Evolutionary conservation across 148 eudicot species (phyloP), one percentile per base, ranked within the genome.

Genomic region (Camellia lanceoleosa): DNA sequence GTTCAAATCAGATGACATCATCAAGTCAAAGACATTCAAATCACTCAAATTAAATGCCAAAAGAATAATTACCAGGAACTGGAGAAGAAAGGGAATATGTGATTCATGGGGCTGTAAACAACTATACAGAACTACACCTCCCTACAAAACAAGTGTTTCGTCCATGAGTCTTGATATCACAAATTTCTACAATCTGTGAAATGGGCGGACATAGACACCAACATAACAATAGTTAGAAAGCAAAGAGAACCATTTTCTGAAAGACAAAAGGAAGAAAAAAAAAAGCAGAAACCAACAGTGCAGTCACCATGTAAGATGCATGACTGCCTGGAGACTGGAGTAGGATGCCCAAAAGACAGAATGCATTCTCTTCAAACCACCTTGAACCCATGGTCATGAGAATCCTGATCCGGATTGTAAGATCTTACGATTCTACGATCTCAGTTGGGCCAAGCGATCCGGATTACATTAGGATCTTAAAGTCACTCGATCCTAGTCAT

Each of bases 21-120:
- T 10, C 16, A 14, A 68, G 16, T 68, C 19, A 42, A 23, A 65
- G 69, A 30, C 8, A 68, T 42, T 68, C 43, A 42, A 42, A 18
- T 46, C n/a, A 11, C 18, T 13, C 18, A 67, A 41, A 67, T 43
- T 41, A 67, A 23, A 68, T 9, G 54, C 44, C 2, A 73, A 18
- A 61, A 19, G 46, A 1, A 14, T 47, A 72, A 60, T 71, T 89
- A 93, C 99, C 97, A 92, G 79, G 86, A 92, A 96, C 79, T 93
- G 99, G 70, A 96, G 95, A 85, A 96, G 95, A 80, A 92, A 96
- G 30, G 99, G 97, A 78, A 97, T 89, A 77, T 97, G 99, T 69
- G 99, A 94, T 88, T 97, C 99, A 85, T 94, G 88, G 43, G 99
- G 99, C 85, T 97, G 98, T 81, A 94, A 82, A 79, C 87, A 80